Conservation (phyloP, 305 asterid genomes). For the Rubia balearica region DNA sequence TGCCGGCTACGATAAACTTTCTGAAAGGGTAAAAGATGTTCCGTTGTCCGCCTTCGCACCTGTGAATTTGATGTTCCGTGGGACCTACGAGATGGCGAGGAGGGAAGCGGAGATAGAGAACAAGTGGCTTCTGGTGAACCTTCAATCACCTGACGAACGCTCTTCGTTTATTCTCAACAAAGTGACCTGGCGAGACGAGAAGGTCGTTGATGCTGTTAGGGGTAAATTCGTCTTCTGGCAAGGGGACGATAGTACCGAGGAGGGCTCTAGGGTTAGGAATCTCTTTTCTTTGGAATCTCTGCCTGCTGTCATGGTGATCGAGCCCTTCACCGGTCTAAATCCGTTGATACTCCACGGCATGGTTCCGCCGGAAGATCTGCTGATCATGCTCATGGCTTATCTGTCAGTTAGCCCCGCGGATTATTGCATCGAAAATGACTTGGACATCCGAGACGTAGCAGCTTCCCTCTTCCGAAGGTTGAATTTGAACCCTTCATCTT, state of each 20-base stretch:
- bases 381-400: neutral
- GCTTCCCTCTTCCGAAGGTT: neutral
- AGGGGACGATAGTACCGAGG: constrained; percentile 20
- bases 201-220: neutral
- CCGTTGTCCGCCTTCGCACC: constrained; percentile 29
- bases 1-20: neutral
- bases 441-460: neutral
- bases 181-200: neutral
- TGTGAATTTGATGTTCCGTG: constrained; percentile 68
- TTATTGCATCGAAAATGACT: neutral
- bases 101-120: constrained; percentile 61
- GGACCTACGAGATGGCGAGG: constrained; percentile 90
- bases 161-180: neutral
- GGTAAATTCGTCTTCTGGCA: constrained; percentile 66
- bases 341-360: neutral
- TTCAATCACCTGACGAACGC: constrained; percentile 11
- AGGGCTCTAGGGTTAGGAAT: neutral
- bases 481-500: neutral
- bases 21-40: constrained; percentile 34
- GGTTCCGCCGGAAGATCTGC: neutral
- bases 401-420: neutral
- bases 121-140: constrained; percentile 86
- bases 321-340: neutral
- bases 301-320: neutral
- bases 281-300: neutral